These are phyloP conservation scores for Leucocoprinus leucothites DNA, from an alignment of 768 basidiomycete genomes.

Conservation along the genomic window DNA sequence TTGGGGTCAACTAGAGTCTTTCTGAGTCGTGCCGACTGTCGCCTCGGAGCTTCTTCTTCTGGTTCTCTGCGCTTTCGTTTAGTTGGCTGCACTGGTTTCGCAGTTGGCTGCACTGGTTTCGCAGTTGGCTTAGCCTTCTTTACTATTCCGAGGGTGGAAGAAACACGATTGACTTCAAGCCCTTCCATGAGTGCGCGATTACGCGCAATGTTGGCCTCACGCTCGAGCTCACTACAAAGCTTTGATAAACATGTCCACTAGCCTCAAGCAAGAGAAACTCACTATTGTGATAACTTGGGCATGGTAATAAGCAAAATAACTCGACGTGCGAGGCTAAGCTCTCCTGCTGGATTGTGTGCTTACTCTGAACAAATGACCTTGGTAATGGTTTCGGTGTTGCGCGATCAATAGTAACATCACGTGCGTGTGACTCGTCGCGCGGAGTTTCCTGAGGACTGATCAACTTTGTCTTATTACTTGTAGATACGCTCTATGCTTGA, in stretches of 20 bases:
- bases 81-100: constrained; percentile 61
- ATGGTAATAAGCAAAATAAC: constrained; percentile 21
- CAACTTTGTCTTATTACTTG: no score
- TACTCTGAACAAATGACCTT: no score
- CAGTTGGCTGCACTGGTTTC: constrained; percentile 59
- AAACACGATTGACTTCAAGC: constrained; percentile 15
- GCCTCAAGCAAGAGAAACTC: constrained; percentile 17
- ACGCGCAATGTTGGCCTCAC: constrained; percentile 78
- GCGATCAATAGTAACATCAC: neutral
- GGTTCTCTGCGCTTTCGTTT: constrained; percentile 53
- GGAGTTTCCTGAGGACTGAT: no score
- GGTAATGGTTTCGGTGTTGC: no score
- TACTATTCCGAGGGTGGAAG: constrained; percentile 30
- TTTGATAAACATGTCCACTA: neutral
- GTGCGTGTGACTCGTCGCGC: neutral
- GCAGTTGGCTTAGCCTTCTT: constrained; percentile 35
- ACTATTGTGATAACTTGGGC: constrained; percentile 52
- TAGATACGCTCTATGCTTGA: no score
- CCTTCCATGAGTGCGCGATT: constrained; percentile 70
- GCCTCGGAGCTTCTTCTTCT: constrained; percentile 48
- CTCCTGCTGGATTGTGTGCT: neutral
- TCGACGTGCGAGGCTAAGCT: neutral
- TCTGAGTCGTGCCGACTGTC: constrained; percentile 65
- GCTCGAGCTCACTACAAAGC: constrained; percentile 56
- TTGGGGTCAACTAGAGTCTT: constrained; percentile 46